phyloP scores from a whole-genome alignment of 2,329 filamentous ascomycete species.

The Penicillium verrucosum region DNA sequence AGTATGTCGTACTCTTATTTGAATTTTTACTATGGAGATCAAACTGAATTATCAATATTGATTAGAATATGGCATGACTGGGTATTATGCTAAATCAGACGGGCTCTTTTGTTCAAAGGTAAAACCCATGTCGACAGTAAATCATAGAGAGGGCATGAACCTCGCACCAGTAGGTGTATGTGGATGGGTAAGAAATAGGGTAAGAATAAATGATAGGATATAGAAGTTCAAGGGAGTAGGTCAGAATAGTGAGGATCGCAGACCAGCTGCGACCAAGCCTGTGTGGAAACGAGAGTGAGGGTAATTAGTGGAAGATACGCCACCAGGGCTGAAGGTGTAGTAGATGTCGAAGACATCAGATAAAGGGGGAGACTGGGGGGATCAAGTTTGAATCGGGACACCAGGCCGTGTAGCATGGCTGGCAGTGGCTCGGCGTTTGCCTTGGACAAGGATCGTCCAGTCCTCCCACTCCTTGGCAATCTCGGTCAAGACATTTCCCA shows the following conservation, averaged over 20 bases:
- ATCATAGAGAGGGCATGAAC: constrained; percentile 22
- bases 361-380: background rate
- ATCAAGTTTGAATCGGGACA: constrained; percentile 19
- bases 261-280: background rate
- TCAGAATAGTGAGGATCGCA: background rate
- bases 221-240: background rate
- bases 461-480: constrained; percentile 93
- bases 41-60: constrained; percentile 3
- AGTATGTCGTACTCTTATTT: background rate
- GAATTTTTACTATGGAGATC: background rate
- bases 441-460: constrained; percentile 63
- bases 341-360: background rate
- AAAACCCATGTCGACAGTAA: constrained; percentile 16
- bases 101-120: constrained; percentile 12
- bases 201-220: constrained; percentile 1
- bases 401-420: constrained; percentile 18
- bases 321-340: constrained; percentile 5
- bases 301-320: constrained; percentile 2
- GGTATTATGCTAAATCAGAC: constrained; percentile 29
- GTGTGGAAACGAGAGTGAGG: constrained; percentile 4
- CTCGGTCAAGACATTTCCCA: constrained; percentile 92
- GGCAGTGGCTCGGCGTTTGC: constrained; percentile 38
- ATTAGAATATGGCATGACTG: constrained; percentile 15
- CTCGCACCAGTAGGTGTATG: constrained; percentile 21
- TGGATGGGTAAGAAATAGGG: background rate